Conservation (phyloP, 1,139 yeast genomes). For the Lodderomyces jiufengensis region DNA sequence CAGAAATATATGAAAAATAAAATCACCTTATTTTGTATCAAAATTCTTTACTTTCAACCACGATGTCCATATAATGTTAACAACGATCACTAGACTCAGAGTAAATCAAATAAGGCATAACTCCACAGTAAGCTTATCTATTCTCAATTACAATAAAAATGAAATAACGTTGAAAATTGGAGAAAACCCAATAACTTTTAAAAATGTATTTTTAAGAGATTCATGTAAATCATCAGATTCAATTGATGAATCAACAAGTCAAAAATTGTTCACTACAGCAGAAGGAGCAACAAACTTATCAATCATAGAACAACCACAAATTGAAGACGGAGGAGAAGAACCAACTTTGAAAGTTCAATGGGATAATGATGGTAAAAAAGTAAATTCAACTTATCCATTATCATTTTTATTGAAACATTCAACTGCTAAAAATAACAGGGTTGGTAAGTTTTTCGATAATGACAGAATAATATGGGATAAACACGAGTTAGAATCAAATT, state of each 20-base stretch:
- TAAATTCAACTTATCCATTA: constrained; percentile 40
- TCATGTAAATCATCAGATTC: constrained; percentile 50
- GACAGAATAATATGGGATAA: constrained; percentile 43
- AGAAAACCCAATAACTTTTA: constrained; percentile 37
- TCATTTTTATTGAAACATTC: constrained; percentile 47
- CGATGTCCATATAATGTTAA: too few relatives aligned
- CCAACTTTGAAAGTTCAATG: constrained; percentile 47
- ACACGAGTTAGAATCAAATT: constrained; percentile 14
- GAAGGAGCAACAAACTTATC: constrained; percentile 28
- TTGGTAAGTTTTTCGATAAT: constrained; percentile 31
- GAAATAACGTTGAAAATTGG: constrained; percentile 13
- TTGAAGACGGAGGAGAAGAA: constrained; percentile 19
- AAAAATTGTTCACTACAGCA: constrained; percentile 66
- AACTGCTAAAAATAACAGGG: constrained; percentile 27
- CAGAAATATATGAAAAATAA: too few relatives aligned
- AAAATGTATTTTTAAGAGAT: constrained; percentile 62
- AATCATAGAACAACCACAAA: constrained; percentile 24
- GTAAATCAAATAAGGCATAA: constrained; percentile 4
- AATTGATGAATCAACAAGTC: constrained; percentile 55
- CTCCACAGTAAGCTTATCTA: constrained; percentile 7
- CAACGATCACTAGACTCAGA: too few relatives aligned
- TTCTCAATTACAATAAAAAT: constrained; percentile 8
- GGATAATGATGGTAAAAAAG: constrained; percentile 43
- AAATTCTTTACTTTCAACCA: too few relatives aligned
- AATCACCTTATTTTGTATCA: too few relatives aligned